Evolutionary conservation across 768 basidiomycete genomes (phyloP), one percentile per base, ranked within the genome.

Genomic region (Lactarius trivialis): DNA sequence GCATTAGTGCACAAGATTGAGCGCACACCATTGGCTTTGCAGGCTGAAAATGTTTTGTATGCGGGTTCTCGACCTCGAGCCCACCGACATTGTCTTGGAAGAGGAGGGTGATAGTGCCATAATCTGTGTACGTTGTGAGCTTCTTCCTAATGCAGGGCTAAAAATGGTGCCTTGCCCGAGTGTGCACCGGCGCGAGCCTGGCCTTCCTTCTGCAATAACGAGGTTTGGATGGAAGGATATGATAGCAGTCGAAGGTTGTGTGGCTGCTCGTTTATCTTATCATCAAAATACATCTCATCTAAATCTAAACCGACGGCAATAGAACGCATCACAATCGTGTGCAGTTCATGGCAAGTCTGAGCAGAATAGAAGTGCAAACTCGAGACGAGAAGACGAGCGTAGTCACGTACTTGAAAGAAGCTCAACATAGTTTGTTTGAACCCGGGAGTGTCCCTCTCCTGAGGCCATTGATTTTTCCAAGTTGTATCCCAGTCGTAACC

Each of bases 41-140:
- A 45, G 89, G 81, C 61, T 88, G 78, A 72, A 84, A 93, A 21
- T 77, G 72, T 19, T 82, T 81, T 0, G 89, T 91, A 67, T 87
- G 85, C 11, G 89, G 89, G 68, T 91, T 88, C 68, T 88, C 84
- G 8, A 91, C 89, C 71, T 93, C 86, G 36, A 92, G 77, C 5
- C 91, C 91, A 12, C 91, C 91, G 55, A 93, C 85, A 80, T 84
- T 77, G 68, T 91, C 91, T 73, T 92, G 91, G 74, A 91, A 92
- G 12, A 92, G 78, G 37, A 92, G 74, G 0, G 90, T 91, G 65
- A 92, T 71, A n/a, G 89, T 86, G 4, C 90, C 90, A 65, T 91
- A 90, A 72, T 92, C 88, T 84, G 67, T 17, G 34, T 24, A 21
- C 26, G 48, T 24, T 6, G 36, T 45, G 14, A 50, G n/a, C 11